These are phyloP conservation scores for Bolboschoenus planiculmis DNA, from an alignment of 176 grass and related monocot species.

Conservation along the genomic window DNA sequence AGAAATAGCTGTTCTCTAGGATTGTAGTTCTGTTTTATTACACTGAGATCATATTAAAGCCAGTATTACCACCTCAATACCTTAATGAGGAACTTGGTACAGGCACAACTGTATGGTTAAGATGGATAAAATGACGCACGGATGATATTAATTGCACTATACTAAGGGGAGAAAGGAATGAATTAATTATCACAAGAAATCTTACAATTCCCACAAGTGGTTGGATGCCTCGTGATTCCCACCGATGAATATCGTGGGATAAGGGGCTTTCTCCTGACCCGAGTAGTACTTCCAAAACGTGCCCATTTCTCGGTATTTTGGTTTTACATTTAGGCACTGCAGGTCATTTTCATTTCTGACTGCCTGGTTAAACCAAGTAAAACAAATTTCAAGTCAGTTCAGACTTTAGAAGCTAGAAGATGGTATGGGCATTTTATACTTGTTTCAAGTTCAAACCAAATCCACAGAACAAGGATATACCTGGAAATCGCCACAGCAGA, in stretches of 20 bases:
- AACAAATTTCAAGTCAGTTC: background rate
- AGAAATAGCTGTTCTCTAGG: background rate
- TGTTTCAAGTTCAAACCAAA: background rate
- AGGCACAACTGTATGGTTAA: background rate
- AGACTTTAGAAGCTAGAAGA: background rate
- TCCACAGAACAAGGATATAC: conserved; percentile 15
- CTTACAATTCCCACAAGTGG: conserved; percentile 93
- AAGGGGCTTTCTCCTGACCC: conserved; percentile 66
- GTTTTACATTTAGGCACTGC: conserved; percentile 43
- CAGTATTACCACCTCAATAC: background rate
- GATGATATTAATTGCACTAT: background rate
- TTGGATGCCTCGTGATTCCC: conserved; percentile 96
- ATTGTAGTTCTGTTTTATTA: background rate
- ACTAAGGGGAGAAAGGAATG: background rate
- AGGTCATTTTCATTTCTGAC: conserved; percentile 71
- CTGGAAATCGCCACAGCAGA: conserved; percentile 93
- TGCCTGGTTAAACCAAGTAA: conserved; percentile 38
- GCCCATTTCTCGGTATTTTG: conserved; percentile 53
- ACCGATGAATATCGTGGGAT: conserved; percentile 81
- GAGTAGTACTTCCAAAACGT: conserved; percentile 98
- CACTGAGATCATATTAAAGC: background rate
- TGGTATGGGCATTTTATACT: background rate
- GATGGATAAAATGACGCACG: background rate
- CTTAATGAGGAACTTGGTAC: background rate
- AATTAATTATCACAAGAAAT: conserved; percentile 11